Evolutionary conservation across 768 basidiomycete genomes (phyloP).

Genomic region (Phaffia tasmanica): DNA sequence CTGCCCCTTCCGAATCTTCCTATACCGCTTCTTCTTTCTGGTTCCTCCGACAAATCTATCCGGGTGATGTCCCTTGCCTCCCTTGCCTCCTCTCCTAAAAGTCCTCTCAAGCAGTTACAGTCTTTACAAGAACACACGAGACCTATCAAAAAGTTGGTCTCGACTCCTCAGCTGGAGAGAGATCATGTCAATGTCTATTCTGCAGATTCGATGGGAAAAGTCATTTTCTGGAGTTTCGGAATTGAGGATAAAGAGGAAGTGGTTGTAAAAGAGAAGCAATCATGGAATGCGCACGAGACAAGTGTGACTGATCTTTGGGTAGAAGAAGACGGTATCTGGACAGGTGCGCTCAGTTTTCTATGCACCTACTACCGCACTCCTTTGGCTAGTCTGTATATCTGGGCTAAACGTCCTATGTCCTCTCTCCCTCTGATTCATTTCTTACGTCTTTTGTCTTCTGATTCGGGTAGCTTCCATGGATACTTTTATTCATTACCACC

Average conservation of each 20-base stretch:
- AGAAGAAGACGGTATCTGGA: slow-evolving; percentile 66
- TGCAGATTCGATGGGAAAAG: slow-evolving; percentile 82
- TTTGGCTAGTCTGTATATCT: background rate
- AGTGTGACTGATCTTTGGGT: slow-evolving; percentile 35
- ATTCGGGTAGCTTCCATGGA: slow-evolving; percentile 65
- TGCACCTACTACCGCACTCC: background rate
- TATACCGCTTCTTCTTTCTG: slow-evolving; percentile 61
- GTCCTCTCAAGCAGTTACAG: slow-evolving; percentile 50
- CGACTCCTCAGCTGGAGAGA: slow-evolving; percentile 29
- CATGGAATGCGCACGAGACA: slow-evolving; percentile 21
- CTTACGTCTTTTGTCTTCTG: background rate
- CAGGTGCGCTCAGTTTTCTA: slow-evolving; percentile 47
- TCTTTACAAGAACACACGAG: slow-evolving; percentile 50
- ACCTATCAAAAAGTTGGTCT: slow-evolving; percentile 69
- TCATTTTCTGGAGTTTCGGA: slow-evolving; percentile 65
- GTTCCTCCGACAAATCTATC: slow-evolving; percentile 78
- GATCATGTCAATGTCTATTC: slow-evolving; percentile 50
- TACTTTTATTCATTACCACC: slow-evolving; percentile 60
- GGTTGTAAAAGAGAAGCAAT: slow-evolving; percentile 40
- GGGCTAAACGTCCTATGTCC: background rate
- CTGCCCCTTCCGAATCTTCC: slow-evolving; percentile 51
- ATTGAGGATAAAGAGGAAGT: slow-evolving; percentile 47
- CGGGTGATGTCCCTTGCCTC: slow-evolving; percentile 48
- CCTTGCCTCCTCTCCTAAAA: background rate
- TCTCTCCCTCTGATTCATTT: background rate